These are phyloP conservation scores for Aspergillus baeticus DNA, from an alignment of 495 filamentous ascomycete genomes.

Conservation along the genomic window DNA sequence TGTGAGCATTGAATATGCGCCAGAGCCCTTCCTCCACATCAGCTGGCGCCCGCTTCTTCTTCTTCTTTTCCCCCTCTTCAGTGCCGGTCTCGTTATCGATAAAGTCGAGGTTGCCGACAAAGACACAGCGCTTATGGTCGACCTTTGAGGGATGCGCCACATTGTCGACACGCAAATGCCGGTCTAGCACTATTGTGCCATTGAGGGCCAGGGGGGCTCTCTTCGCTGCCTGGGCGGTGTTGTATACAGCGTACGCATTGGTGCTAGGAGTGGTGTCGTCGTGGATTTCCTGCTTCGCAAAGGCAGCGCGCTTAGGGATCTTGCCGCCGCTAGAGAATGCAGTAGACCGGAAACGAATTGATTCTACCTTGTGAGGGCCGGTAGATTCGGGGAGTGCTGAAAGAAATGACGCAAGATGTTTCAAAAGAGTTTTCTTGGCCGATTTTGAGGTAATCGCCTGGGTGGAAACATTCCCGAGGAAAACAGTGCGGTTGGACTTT, in stretches of 20 bases:
- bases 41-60: constrained; percentile 69
- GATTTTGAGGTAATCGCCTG: constrained; percentile 76
- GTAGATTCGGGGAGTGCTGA: constrained; percentile 40
- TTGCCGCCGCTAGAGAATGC: constrained; percentile 67
- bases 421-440: constrained; percentile 71
- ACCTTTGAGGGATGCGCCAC: constrained; percentile 81
- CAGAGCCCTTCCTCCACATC: constrained; percentile 96
- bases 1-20: constrained; percentile 68
- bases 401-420: constrained; percentile 62
- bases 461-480: constrained; percentile 86
- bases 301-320: constrained; percentile 90
- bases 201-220: constrained; percentile 78
- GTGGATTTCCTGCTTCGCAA: constrained; percentile 76
- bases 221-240: constrained; percentile 66
- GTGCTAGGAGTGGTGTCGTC: constrained; percentile 87
- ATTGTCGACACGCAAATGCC: constrained; percentile 86
- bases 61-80: constrained; percentile 51
- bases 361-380: constrained; percentile 70
- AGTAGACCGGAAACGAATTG: constrained; percentile 89
- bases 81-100: constrained; percentile 73
- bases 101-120: constrained; percentile 95
- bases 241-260: constrained; percentile 92
- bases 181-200: constrained; percentile 76
- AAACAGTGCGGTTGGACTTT: constrained; percentile 87
- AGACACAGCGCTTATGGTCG: constrained; percentile 88